A percentile compares a stretch with the other conserved stretches of the same genome.
These are phyloP conservation scores for Fusarium sp. DNA, from an alignment of 2,329 filamentous ascomycete species.

Conservation along the genomic window DNA sequence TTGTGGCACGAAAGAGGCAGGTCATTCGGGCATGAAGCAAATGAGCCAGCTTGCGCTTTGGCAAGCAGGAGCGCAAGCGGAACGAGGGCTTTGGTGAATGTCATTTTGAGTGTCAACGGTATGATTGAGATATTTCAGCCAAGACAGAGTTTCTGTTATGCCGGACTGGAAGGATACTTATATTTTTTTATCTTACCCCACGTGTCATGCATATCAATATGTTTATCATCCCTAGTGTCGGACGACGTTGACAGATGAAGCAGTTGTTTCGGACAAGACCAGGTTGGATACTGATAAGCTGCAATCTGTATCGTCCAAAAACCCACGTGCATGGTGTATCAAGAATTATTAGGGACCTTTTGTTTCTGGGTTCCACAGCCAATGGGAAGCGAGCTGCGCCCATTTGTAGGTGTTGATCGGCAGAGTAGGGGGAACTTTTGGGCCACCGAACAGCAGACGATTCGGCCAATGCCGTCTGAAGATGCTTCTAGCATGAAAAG, in stretches of 20 bases:
- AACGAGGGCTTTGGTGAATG: slow-evolving; percentile 12
- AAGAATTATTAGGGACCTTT: slow-evolving; percentile 39
- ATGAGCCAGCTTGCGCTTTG: slow-evolving; percentile 18
- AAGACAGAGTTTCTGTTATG: background rate
- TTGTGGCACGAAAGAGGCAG: slow-evolving; percentile 66
- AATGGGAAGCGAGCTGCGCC: slow-evolving; percentile 17
- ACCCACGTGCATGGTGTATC: slow-evolving; percentile 40
- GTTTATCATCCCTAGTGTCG: slow-evolving; percentile 1
- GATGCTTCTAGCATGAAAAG: background rate
- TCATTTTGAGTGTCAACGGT: slow-evolving; percentile 24
- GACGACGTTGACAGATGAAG: slow-evolving; percentile 31
- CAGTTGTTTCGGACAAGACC: slow-evolving; percentile 30
- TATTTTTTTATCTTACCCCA: background rate
- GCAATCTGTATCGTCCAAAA: slow-evolving; percentile 25
- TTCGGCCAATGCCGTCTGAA: slow-evolving; percentile 9
- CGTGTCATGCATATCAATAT: slow-evolving; percentile 5
- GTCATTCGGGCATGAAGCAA: slow-evolving; percentile 37
- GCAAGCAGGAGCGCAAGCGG: slow-evolving; percentile 30
- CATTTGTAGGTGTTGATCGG: slow-evolving; percentile 30
- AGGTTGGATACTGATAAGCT: slow-evolving; percentile 29
- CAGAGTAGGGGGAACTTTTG: slow-evolving; percentile 29
- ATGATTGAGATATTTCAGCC: background rate
- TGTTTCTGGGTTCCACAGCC: slow-evolving; percentile 27
- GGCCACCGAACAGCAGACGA: background rate
- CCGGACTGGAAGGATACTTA: slow-evolving; percentile 11